phyloP scores from a whole-genome alignment of 2,329 filamentous ascomycete genomes.

The Aotearoamyces nothofagi region DNA sequence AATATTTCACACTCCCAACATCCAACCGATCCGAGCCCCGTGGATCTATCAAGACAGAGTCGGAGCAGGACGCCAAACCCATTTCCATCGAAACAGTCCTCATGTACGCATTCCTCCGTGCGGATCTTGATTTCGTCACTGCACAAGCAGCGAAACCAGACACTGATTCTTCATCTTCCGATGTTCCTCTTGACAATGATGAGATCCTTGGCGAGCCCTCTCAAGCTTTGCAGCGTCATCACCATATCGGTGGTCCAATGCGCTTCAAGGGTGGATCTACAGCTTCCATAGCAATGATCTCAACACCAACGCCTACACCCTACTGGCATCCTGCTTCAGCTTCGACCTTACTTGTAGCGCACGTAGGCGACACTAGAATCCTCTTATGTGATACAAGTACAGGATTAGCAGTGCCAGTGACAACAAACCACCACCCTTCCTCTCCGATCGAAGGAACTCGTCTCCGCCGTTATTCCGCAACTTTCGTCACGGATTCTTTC shows the following conservation, averaged over 20 bases:
- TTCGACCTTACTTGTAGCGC: slow-evolving; percentile 70
- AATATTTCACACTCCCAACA: slow-evolving; percentile 44
- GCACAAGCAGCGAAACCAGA: slow-evolving; percentile 76
- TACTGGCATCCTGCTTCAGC: slow-evolving; percentile 90
- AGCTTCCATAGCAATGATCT: slow-evolving; percentile 77
- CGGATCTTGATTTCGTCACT: slow-evolving; percentile 85
- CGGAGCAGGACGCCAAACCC: slow-evolving; percentile 12
- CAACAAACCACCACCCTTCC: slow-evolving; percentile 86
- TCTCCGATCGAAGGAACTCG: slow-evolving; percentile 70
- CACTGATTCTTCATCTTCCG: slow-evolving; percentile 53
- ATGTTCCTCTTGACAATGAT: slow-evolving; percentile 69
- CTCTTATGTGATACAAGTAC: slow-evolving; percentile 78
- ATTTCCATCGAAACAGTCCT: slow-evolving; percentile 64
- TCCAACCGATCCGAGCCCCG: slow-evolving; percentile 6
- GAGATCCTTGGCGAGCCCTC: slow-evolving; percentile 61
- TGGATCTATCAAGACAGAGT: slow-evolving; percentile 8
- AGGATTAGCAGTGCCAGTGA: slow-evolving; percentile 66
- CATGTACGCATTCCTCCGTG: slow-evolving; percentile 83
- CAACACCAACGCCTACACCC: slow-evolving; percentile 77
- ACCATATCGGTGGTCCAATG: slow-evolving; percentile 54
- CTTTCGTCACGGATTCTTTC: slow-evolving; percentile 89
- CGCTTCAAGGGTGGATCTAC: slow-evolving; percentile 93
- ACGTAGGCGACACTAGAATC: slow-evolving; percentile 87
- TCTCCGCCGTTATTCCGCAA: slow-evolving; percentile 70
- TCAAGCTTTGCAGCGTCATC: slow-evolving; percentile 32